Percentiles rank a stretch among this genome's conserved stretches.
Conservation (phyloP, 441 rosid species). For the Geranium incanum region DNA sequence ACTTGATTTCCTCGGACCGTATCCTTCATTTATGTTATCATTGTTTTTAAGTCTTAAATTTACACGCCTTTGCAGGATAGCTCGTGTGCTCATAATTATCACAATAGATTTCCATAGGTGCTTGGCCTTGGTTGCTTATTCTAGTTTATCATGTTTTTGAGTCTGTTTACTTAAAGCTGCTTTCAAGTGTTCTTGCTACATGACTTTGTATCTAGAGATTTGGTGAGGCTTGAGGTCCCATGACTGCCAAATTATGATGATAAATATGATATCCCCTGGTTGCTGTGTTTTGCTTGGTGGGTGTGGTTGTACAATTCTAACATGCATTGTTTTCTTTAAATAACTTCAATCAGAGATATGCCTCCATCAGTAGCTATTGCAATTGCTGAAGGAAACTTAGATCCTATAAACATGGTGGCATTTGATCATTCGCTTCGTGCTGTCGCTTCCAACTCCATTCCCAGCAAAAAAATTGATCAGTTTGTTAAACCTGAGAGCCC, state of each 20-base stretch:
- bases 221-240: no score
- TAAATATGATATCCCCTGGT: neutral
- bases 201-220: no score
- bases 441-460: slow-evolving; percentile 21
- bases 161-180: no score
- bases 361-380: slow-evolving; percentile 62
- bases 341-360: slow-evolving; percentile 45
- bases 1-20: slow-evolving; percentile 89
- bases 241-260: no score
- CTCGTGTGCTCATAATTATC: neutral
- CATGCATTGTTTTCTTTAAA: slow-evolving; percentile 27
- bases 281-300: neutral
- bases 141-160: no score
- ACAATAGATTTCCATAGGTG: neutral
- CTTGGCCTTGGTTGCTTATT: no score
- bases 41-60: neutral
- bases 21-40: slow-evolving; percentile 36
- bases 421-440: slow-evolving; percentile 31
- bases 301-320: neutral
- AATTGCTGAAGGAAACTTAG: slow-evolving; percentile 63
- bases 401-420: slow-evolving; percentile 63
- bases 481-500: slow-evolving; percentile 23
- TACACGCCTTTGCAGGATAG: neutral
- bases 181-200: no score
- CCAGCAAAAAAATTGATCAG: slow-evolving; percentile 16